Conservation (phyloP, 352 stramenopile species). For the Blastocystis sp. region DNA sequence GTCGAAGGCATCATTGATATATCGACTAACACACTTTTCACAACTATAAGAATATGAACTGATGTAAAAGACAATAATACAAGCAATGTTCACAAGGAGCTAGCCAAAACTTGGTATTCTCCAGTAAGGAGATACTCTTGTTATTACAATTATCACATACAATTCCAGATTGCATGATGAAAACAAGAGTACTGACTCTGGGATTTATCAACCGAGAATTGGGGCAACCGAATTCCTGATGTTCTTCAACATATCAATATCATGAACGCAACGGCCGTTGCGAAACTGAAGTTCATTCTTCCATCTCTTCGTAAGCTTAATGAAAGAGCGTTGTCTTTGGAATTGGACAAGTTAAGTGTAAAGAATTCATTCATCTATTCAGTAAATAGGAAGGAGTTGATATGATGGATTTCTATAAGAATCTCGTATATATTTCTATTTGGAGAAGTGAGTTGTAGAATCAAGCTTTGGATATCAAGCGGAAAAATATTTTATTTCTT, state of each 20-base stretch:
- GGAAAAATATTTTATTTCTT: conserved; percentile 63
- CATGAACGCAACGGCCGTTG: conserved; percentile 40
- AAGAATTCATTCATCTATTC: not conserved
- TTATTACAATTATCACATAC: conserved; percentile 57
- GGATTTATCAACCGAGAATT: too few relatives aligned
- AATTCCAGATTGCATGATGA: not conserved
- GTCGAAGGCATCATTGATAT: not conserved
- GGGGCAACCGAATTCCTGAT: not conserved
- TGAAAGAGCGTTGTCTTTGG: not conserved
- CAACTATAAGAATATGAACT: not conserved
- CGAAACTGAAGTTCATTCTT: conserved; percentile 65
- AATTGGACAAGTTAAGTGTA: conserved; percentile 59
- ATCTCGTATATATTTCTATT: not conserved
- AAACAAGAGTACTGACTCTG: too few relatives aligned
- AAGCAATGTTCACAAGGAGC: conserved; percentile 51
- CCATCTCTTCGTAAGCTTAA: conserved; percentile 27
- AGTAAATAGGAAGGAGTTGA: conserved; percentile 25
- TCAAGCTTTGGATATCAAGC: conserved; percentile 56
- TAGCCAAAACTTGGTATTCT: conserved; percentile 47
- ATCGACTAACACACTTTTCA: conserved; percentile 14
- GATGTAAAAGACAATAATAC: not conserved
- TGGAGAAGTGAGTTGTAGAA: conserved; percentile 20
- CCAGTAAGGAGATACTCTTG: conserved; percentile 2
- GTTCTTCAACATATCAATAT: not conserved
- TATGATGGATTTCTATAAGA: conserved; percentile 57